These are phyloP conservation scores for Fusarium foetens DNA, from an alignment of 2,329 filamentous ascomycete species.

Conservation along the genomic window DNA sequence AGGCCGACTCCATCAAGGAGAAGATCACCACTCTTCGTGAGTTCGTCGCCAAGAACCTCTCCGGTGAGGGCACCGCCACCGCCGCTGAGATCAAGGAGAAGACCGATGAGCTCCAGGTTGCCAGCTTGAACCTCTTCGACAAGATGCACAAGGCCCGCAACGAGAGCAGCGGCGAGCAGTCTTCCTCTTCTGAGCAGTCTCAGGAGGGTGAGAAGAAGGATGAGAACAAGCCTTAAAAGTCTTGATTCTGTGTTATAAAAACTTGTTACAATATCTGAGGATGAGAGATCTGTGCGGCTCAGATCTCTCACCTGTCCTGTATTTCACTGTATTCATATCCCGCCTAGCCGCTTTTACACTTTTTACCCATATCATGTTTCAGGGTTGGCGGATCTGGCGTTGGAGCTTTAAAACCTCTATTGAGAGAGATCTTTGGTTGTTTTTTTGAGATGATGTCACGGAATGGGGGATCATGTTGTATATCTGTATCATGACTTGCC, in stretches of 20 bases:
- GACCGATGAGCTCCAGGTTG: constrained; percentile 97
- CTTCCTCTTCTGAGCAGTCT: constrained; percentile 60
- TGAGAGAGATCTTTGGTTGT: constrained; percentile 54
- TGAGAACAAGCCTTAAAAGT: constrained; percentile 72
- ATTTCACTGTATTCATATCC: constrained; percentile 65
- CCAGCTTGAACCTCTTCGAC: constrained; percentile 96
- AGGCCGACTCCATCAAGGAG: constrained; percentile 92
- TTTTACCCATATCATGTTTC: constrained; percentile 59
- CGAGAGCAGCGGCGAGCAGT: constrained; percentile 68
- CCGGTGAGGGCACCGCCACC: constrained; percentile 86
- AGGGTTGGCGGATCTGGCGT: constrained; percentile 61
- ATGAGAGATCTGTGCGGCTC: constrained; percentile 49
- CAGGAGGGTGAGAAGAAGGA: constrained; percentile 81
- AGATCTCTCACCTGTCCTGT: constrained; percentile 50
- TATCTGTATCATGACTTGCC: constrained; percentile 56
- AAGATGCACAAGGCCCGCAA: constrained; percentile 98
- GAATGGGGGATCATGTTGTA: constrained; percentile 56
- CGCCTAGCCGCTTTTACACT: constrained; percentile 52
- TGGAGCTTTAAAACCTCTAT: constrained; percentile 62
- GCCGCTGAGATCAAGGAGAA: constrained; percentile 97
- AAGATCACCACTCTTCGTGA: constrained; percentile 89
- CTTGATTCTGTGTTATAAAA: constrained; percentile 39
- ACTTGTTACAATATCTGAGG: constrained; percentile 48
- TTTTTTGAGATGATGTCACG: constrained; percentile 59
- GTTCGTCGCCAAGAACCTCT: constrained; percentile 93